Percentiles rank a stretch among this genome's conserved stretches.
Evolutionary conservation across 2,329 filamentous ascomycete species (phyloP).

Genomic region (Fusarium phyllophilum): DNA sequence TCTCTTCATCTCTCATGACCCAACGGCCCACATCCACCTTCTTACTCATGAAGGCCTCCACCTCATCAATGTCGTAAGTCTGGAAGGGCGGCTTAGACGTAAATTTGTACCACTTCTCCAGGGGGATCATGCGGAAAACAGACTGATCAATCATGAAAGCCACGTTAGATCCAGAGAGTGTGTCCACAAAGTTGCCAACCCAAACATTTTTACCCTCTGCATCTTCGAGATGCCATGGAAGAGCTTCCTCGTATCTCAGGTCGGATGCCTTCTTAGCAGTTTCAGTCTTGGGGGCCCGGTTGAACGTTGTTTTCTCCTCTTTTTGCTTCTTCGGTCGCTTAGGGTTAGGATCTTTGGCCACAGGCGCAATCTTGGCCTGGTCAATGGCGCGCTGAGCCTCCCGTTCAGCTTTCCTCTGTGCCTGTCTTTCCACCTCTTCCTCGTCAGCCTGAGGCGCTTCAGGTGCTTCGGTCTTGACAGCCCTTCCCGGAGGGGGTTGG

Average conservation of each 20-base stretch:
- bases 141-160: slow-evolving; percentile 77
- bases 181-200: slow-evolving; percentile 90
- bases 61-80: slow-evolving; percentile 82
- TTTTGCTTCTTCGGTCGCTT: slow-evolving; percentile 72
- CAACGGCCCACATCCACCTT: slow-evolving; percentile 82
- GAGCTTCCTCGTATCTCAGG: slow-evolving; percentile 90
- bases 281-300: slow-evolving; percentile 80
- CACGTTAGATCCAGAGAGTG: slow-evolving; percentile 86
- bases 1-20: slow-evolving; percentile 76
- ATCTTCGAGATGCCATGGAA: slow-evolving; percentile 97
- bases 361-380: slow-evolving; percentile 91
- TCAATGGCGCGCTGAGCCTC: slow-evolving; percentile 89
- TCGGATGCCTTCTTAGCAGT: slow-evolving; percentile 80
- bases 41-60: slow-evolving; percentile 83
- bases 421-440: slow-evolving; percentile 70
- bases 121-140: slow-evolving; percentile 84
- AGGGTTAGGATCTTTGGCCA: slow-evolving; percentile 66
- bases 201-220: slow-evolving; percentile 95
- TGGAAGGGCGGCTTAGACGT: slow-evolving; percentile 82
- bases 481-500: slow-evolving; percentile 70
- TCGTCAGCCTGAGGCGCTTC: slow-evolving; percentile 60
- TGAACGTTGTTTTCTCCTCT: slow-evolving; percentile 87
- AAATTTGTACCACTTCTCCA: slow-evolving; percentile 97
- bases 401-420: slow-evolving; percentile 79
- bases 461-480: slow-evolving; percentile 68